A percentile compares a stretch with the other conserved stretches of the same genome.
Evolutionary conservation across 1,139 yeast genomes (phyloP).

Genomic region (Kodamaea fungicola): DNA sequence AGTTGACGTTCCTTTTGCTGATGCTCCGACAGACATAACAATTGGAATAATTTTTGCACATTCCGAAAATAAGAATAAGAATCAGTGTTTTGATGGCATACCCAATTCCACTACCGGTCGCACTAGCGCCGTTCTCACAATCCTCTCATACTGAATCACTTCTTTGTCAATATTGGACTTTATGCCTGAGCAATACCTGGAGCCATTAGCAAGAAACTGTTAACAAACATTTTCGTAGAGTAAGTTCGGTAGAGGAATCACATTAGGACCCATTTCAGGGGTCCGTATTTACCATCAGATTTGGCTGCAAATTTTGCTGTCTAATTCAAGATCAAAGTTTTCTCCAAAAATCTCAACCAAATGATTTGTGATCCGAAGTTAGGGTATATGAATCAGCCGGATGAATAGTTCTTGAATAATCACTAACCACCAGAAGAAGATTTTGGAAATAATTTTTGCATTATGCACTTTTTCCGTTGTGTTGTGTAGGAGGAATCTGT

Average conservation of each 20-base stretch:
- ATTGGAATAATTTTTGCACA: slow-evolving; percentile 61
- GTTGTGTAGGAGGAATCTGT: slow-evolving; percentile 34
- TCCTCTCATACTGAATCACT: slow-evolving; percentile 37
- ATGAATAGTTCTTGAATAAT: slow-evolving; percentile 48
- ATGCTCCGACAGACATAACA: slow-evolving; percentile 46
- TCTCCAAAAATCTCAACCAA: slow-evolving; percentile 29
- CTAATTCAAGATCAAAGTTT: slow-evolving; percentile 20
- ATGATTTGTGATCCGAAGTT: slow-evolving; percentile 34
- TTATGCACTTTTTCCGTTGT: slow-evolving; percentile 29
- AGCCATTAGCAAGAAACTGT: slow-evolving; percentile 18
- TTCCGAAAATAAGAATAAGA: slow-evolving; percentile 30
- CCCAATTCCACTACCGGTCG: slow-evolving; percentile 31
- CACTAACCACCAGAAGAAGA: slow-evolving; percentile 48
- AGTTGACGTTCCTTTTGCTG: slow-evolving; percentile 33
- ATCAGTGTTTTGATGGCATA: slow-evolving; percentile 23
- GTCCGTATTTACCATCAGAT: slow-evolving; percentile 20
- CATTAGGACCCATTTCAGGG: slow-evolving; percentile 14
- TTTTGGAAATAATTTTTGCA: slow-evolving; percentile 29
- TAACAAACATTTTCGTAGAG: slow-evolving; percentile 21
- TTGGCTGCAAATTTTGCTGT: slow-evolving; percentile 16
- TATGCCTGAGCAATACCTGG: slow-evolving; percentile 18
- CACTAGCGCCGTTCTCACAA: slow-evolving; percentile 22
- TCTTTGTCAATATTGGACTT: slow-evolving; percentile 34
- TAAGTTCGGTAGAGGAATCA: slow-evolving; percentile 27
- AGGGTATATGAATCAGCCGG: slow-evolving; percentile 42